phyloP scores from a whole-genome alignment of 768 basidiomycete species.

The Phanerochaete sordida region DNA sequence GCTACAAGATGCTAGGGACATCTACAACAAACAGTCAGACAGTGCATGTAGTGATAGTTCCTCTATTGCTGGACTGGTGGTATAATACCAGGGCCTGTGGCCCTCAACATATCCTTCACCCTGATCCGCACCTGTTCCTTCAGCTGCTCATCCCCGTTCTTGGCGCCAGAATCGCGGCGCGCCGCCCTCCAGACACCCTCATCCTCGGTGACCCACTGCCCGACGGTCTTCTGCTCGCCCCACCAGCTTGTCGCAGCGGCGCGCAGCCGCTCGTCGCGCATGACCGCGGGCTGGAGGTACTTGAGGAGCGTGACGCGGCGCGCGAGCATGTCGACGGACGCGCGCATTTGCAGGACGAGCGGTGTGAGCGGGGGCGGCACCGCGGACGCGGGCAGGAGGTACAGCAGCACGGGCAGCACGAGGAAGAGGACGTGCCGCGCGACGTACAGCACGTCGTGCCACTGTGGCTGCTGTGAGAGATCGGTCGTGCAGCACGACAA shows the following conservation, averaged over 20 bases:
- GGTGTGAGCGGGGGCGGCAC: constrained; percentile 21
- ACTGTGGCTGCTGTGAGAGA: constrained; percentile 36
- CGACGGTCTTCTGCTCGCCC: constrained; percentile 51
- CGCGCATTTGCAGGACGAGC: constrained; percentile 18
- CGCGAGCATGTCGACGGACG: constrained; percentile 34
- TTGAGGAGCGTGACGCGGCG: constrained; percentile 52
- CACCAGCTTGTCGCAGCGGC: constrained; percentile 52
- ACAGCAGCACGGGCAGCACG: constrained; percentile 47
- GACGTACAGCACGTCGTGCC: constrained; percentile 59
- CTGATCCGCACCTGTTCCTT: not conserved
- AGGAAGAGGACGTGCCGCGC: constrained; percentile 59
- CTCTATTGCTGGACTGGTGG: not conserved
- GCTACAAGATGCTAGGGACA: not conserved
- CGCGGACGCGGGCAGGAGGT: constrained; percentile 35
- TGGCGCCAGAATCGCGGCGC: not conserved
- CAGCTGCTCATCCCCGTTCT: not conserved
- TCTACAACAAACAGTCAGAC: not conserved
- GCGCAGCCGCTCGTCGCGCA: constrained; percentile 49
- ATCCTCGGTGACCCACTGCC: constrained; percentile 45
- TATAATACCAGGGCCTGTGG: not conserved
- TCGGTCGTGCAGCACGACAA: not conserved
- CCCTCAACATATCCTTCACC: not conserved
- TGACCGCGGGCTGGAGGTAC: constrained; percentile 51
- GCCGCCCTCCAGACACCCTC: constrained; percentile 45
- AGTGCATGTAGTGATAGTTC: no score